Conservation (phyloP, 2,329 filamentous ascomycete genomes). For the Tricladium varicosporioides region DNA sequence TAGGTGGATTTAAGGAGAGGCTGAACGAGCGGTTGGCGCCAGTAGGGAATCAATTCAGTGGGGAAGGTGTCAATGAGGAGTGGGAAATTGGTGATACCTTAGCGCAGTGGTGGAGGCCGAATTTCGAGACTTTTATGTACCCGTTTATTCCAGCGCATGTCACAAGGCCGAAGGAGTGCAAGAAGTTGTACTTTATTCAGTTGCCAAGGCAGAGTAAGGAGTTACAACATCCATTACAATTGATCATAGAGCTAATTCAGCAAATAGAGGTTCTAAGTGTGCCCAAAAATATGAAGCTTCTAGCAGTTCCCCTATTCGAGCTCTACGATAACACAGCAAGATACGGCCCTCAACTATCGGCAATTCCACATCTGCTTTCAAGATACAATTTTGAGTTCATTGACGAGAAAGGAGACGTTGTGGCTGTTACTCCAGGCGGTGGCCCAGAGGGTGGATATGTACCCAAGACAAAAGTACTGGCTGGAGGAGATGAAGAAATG, state of each 20-base stretch:
- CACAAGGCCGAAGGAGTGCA: slow-evolving; percentile 96
- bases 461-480: slow-evolving; percentile 65
- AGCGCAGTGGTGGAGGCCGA: slow-evolving; percentile 97
- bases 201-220: slow-evolving; percentile 81
- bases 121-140: slow-evolving; percentile 99
- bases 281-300: slow-evolving; percentile 99
- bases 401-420: slow-evolving; percentile 85
- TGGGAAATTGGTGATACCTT: slow-evolving; percentile 95
- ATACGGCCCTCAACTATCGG: slow-evolving; percentile 93
- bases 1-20: slow-evolving; percentile 89
- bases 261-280: slow-evolving; percentile 83
- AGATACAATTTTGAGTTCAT: slow-evolving; percentile 98
- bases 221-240: not conserved
- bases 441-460: slow-evolving; percentile 55
- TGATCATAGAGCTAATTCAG: slow-evolving; percentile 11
- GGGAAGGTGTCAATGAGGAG: slow-evolving; percentile 85
- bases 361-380: slow-evolving; percentile 91
- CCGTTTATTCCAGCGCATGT: slow-evolving; percentile 96
- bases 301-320: slow-evolving; percentile 95
- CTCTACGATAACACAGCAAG: slow-evolving; percentile 95
- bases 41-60: slow-evolving; percentile 76
- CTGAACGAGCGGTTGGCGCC: slow-evolving; percentile 93
- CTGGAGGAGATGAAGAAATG: slow-evolving; percentile 60
- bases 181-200: slow-evolving; percentile 98
- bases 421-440: slow-evolving; percentile 77